Evolutionary conservation across 192 early-diverging fungal genomes (phyloP), one percentile per base, ranked within the genome.

Genomic region (Radiomyces spectabilis): DNA sequence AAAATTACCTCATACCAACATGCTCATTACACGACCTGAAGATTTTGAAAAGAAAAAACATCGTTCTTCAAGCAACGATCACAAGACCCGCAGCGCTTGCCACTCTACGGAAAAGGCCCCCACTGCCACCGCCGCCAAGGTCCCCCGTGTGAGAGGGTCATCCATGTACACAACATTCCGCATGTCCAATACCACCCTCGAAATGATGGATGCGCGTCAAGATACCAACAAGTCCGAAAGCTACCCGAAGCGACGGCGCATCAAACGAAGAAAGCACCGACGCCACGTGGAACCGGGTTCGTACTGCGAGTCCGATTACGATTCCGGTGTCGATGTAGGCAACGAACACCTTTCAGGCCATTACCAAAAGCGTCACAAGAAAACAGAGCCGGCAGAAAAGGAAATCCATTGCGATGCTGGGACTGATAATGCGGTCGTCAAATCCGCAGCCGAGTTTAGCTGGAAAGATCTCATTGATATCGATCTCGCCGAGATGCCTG

Each of bases 1-100:
- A n/a, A n/a, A n/a, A n/a, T n/a, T n/a, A n/a, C n/a, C 46, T 25
- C 46, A 48, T 27, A 48, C 46, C 24, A 48, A 48, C 46, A 48
- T 48, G 46, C 24, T 29, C 9, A 48, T 48, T 27, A 48, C 30
- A 15, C 46, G 46, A 15, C 46, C 46, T 22, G 46, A 48, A 48
- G 46, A 48, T 22, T 48, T 29, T 27, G 25, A 48, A 31, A 5
- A n/a, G n/a, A n/a, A 9, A 21, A 16, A 48, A 21, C 42, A 44
- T 12, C 24, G 9, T 0, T n/a, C 42, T 44, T 9, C 8, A 22
- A 26, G n/a, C 8, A 26, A 18, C 0, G 8, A 18, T n/a, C n/a
- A n/a, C n/a, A n/a, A n/a, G n/a, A 22, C 18, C 42, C 18, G n/a
- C 42, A 8, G 42, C 42, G 8, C 7, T 26, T n/a, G 8, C 42